A percentile compares a stretch with the other conserved stretches of the same genome.
Evolutionary conservation across 768 basidiomycete species (phyloP).

Genomic region (Neoboletus magnificus): DNA sequence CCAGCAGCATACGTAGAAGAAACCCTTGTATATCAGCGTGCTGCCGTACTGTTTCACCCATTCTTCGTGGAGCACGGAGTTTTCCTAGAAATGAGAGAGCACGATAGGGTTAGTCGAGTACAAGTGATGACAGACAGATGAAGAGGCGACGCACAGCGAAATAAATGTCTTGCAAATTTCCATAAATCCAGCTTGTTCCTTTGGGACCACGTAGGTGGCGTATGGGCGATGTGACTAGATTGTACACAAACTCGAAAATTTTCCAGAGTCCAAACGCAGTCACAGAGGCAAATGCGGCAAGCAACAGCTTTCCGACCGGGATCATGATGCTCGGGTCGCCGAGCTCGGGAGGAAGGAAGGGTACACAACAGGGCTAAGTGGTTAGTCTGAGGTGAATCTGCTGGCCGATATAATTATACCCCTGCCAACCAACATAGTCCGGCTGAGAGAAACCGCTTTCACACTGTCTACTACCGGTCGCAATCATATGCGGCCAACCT

Average conservation of each 20-base stretch:
- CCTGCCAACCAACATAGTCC: no score
- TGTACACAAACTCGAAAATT: conserved; percentile 24
- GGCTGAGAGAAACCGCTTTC: no score
- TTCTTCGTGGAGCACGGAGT: conserved; percentile 7
- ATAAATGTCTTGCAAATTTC: conserved; percentile 47
- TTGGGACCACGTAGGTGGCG: conserved; percentile 45
- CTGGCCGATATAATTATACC: no score
- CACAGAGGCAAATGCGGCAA: conserved; percentile 1
- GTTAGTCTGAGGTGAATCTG: no score
- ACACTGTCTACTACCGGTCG: no score
- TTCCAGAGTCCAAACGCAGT: conserved; percentile 1
- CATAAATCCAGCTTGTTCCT: conserved; percentile 43
- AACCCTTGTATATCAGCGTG: conserved; percentile 10
- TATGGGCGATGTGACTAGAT: conserved; percentile 41
- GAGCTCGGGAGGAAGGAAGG: no score
- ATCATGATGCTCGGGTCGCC: conserved; percentile 4
- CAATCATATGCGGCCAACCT: no score
- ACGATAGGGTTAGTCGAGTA: neutral
- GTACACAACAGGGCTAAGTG: no score
- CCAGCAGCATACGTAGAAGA: conserved; percentile 4
- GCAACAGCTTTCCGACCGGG: neutral
- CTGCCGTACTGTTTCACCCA: conserved; percentile 15
- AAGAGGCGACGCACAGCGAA: conserved; percentile 32
- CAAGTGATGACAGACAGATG: neutral
- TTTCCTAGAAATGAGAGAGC: conserved; percentile 1